Conservation (phyloP, 306 rosid genomes). For the Fragaria nilgerrensis region DNA sequence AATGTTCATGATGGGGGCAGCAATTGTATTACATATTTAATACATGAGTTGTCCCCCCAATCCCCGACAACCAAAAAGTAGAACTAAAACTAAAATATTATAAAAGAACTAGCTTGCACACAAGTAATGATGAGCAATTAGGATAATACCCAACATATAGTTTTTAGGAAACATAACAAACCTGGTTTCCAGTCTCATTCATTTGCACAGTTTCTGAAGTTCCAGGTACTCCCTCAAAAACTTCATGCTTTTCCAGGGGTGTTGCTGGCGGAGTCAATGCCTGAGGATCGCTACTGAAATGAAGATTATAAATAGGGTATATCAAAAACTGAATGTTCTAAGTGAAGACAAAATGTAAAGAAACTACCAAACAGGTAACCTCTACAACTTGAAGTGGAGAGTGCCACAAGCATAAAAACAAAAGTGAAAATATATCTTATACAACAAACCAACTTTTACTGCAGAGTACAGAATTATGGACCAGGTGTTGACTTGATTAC, state of each 20-base stretch:
- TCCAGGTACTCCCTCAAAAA: constrained; percentile 44
- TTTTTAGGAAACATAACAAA: constrained; percentile 21
- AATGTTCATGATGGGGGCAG: constrained; percentile 10
- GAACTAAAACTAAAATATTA: neutral
- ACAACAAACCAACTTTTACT: neutral
- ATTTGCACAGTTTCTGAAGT: constrained; percentile 33
- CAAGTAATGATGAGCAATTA: neutral
- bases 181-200: constrained; percentile 41
- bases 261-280: constrained; percentile 29
- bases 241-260: constrained; percentile 42
- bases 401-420: neutral
- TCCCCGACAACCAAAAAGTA: neutral
- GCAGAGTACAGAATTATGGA: neutral
- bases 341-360: constrained; percentile 15
- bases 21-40: neutral
- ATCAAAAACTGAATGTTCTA: constrained; percentile 8
- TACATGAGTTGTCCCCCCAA: neutral
- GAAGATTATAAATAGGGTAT: constrained; percentile 2
- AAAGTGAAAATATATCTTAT: neutral
- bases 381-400: neutral
- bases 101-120: neutral
- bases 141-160: neutral
- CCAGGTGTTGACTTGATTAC: neutral
- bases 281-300: constrained; percentile 43
- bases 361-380: neutral